Conservation (phyloP, 345 rosid genomes). For the Rhizophora apiculata region DNA sequence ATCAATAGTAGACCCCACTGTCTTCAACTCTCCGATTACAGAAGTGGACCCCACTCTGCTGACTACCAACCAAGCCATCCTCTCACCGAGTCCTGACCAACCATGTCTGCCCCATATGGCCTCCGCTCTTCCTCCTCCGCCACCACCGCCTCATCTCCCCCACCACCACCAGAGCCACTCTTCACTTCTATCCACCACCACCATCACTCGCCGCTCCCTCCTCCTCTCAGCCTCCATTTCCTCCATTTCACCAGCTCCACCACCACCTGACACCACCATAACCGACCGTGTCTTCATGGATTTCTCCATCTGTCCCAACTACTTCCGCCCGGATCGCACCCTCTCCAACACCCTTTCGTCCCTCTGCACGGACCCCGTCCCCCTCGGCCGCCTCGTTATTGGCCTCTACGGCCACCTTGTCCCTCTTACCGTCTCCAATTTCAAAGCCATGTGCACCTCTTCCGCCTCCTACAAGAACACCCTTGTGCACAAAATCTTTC, state of each 20-base stretch:
- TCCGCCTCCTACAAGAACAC: conserved; percentile 68
- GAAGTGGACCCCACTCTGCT: too few species aligned
- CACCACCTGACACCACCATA: conserved; percentile 59
- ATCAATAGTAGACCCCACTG: not conserved
- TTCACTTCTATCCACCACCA: conserved; percentile 36
- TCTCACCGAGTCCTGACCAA: not conserved
- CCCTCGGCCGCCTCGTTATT: conserved; percentile 75
- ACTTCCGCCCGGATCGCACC: conserved; percentile 57
- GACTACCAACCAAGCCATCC: too few species aligned
- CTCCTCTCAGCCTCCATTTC: conserved; percentile 36
- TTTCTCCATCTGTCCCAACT: conserved; percentile 76
- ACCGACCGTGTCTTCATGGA: conserved; percentile 89
- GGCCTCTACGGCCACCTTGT: conserved; percentile 77
- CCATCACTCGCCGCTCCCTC: conserved; percentile 27
- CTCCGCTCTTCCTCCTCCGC: conserved; percentile 25
- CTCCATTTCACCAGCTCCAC: conserved; percentile 17
- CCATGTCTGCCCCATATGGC: conserved; percentile 31
- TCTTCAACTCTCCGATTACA: too few species aligned
- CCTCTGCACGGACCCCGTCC: conserved; percentile 52
- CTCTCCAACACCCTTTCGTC: conserved; percentile 40
- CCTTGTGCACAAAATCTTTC: conserved; percentile 70
- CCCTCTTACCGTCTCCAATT: conserved; percentile 74
- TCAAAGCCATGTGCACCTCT: conserved; percentile 72
- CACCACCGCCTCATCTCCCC: conserved; percentile 15
- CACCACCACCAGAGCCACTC: conserved; percentile 33